These are phyloP conservation scores for Wickerhamiella qilinensis DNA, from an alignment of 805 yeast genomes.

Conservation along the genomic window DNA sequence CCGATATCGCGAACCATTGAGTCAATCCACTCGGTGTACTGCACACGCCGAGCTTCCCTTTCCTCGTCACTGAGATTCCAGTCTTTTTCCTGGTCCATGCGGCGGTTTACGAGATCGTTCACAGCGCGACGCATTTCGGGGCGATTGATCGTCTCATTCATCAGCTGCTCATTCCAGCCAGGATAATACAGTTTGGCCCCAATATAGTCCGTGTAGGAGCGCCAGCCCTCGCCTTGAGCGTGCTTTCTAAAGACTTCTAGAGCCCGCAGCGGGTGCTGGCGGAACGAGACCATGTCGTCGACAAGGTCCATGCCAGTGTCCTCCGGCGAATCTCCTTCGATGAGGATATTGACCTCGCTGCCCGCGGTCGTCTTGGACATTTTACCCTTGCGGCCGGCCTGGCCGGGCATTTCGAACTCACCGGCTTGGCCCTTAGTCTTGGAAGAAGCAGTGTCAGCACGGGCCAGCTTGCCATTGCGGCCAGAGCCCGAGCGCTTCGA, in stretches of 20 bases:
- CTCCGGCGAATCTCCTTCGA: slow-evolving; percentile 1
- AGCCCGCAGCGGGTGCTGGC: slow-evolving; percentile 23
- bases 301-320: slow-evolving; percentile 5
- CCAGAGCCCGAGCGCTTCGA: no score
- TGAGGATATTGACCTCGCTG: slow-evolving; percentile 3
- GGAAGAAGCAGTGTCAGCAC: not conserved
- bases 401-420: no score
- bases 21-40: slow-evolving; percentile 19
- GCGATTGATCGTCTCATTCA: slow-evolving; percentile 17
- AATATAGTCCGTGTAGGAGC: slow-evolving; percentile 24
- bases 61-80: slow-evolving; percentile 14
- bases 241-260: slow-evolving; percentile 18
- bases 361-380: not conserved
- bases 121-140: slow-evolving; percentile 19
- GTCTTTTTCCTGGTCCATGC: slow-evolving; percentile 17
- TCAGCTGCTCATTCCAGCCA: slow-evolving; percentile 19
- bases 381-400: not conserved
- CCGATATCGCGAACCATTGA: slow-evolving; percentile 18
- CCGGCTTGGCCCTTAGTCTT: no score
- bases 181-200: slow-evolving; percentile 22
- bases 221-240: slow-evolving; percentile 22
- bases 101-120: slow-evolving; percentile 18
- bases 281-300: slow-evolving; percentile 18
- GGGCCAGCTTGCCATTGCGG: no score
- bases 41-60: slow-evolving; percentile 15